A percentile compares a stretch with the other conserved stretches of the same genome.
Conservation (phyloP, 371 early-diverging fungal genomes). For the Rhizopus sp. region DNA sequence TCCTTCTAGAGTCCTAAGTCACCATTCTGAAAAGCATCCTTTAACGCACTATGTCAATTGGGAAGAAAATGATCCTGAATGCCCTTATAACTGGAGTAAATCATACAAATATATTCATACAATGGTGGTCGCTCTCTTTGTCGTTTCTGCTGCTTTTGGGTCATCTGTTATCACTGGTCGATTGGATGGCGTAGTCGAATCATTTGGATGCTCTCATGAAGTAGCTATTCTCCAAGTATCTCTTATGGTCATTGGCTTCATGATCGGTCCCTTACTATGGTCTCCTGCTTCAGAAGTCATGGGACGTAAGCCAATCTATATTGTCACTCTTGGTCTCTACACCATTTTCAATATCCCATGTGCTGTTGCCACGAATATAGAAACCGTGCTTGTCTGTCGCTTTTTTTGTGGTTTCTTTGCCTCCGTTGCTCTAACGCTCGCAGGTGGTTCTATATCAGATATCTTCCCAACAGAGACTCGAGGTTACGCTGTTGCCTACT, state of each 20-base stretch:
- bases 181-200: slow-evolving; percentile 26
- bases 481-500: slow-evolving; percentile 49
- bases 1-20: slow-evolving; percentile 13
- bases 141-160: slow-evolving; percentile 45
- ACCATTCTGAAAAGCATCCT: slow-evolving; percentile 23
- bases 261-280: slow-evolving; percentile 50
- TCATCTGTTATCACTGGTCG: slow-evolving; percentile 42
- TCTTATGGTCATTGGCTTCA: slow-evolving; percentile 52
- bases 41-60: slow-evolving; percentile 35
- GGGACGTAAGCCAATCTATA: slow-evolving; percentile 44
- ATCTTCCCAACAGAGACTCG: slow-evolving; percentile 38
- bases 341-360: slow-evolving; percentile 46
- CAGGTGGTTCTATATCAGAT: slow-evolving; percentile 49
- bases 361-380: slow-evolving; percentile 42
- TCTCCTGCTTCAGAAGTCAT: slow-evolving; percentile 43
- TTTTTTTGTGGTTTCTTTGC: slow-evolving; percentile 50
- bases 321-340: slow-evolving; percentile 34
- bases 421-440: slow-evolving; percentile 36
- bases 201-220: slow-evolving; percentile 35
- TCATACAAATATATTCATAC: slow-evolving; percentile 33
- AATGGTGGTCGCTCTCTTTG: slow-evolving; percentile 37
- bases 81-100: slow-evolving; percentile 46
- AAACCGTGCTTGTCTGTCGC: slow-evolving; percentile 42
- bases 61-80: slow-evolving; percentile 42
- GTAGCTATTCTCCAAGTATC: slow-evolving; percentile 45